Evolutionary conservation across 352 stramenopile species (phyloP), one percentile per base, ranked within the genome.

Genomic region (Thraustotheca clavata): DNA sequence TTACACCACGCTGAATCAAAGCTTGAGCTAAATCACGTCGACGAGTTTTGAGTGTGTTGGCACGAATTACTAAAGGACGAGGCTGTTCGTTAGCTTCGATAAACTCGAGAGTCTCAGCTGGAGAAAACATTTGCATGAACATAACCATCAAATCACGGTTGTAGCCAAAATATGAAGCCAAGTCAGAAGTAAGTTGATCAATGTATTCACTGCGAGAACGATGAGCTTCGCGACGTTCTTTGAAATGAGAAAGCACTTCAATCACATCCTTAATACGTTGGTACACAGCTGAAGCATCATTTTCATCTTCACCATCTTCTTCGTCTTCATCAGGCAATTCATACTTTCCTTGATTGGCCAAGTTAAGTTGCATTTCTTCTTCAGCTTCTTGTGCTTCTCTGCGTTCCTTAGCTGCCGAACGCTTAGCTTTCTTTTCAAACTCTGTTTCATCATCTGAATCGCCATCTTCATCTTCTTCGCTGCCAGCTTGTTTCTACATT

Each of bases 31-130:
- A 79, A 70, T 99, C 97, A 71, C 98, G 97, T 69, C 97, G 90
- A 67, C 96, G 85, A 29, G 96, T 92, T 81, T 99, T 99, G 47
- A 99, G 80, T 49, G 97, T 99, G 83, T 99, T 99, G n/a, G 96
- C 97, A 59, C 97, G 90, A 59, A 99, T 98, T 18, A 99, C 97
- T 26, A 99, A 77, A 31, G 97, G 97, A 47, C 97, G 86, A 33
- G 94, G 87, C 70, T 96, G 95, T 67, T 99, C 97, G 68, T 97
- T 99, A 35, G 97, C 96, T 69, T 99, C 96, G 27, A 99, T 77
- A 73, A 99, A 99, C 73, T 99, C 96, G 18, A 99, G 73, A 50
- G 88, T 96, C 78, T 99, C 96, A 49, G 93, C 89, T 0, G 96
- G 96, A 46, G 91, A 96, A 70, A 99, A 98, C 89, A 99, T 98